Base-by-base conservation (phyloP, 805 yeast genomes). In the Candida boidinii region DNA sequence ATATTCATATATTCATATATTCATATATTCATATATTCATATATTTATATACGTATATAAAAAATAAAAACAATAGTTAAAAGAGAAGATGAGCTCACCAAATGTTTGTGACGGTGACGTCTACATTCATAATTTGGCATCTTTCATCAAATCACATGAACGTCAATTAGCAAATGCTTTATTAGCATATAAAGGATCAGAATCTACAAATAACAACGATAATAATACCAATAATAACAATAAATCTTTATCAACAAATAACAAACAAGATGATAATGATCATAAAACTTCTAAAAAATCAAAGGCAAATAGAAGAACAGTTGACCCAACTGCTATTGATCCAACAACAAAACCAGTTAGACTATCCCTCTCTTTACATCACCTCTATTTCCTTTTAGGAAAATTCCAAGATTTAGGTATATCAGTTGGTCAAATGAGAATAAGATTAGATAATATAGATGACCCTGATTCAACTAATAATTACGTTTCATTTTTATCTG, bases 341-440 rank as follows among this genome's bases (percentile, higher is more conserved):
- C 36, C 39, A 17, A 30, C 45, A 12, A 31, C 47, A 6, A 76
- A 73, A 43, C 79, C 81, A 0, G 68, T 72, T 11, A 54, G 82
- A 37, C 56, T 78, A 16, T 67, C 72, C 11, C 57, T 78, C 33
- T 74, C 82, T 13, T 57, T 76, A 18, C 85, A 77, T 49, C 84
- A 78, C 48, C 57, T 77, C 19, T 78, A 73, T 46, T 77, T 69
- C 43, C 60, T 77, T 16, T 52, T 73, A n/a, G 81, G 76, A 26
- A 60, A 70, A 33, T 73, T 78, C 34, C 54, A 76, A 62, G 58
- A 63, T 36, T 35, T 70, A 49, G 54, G 64, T 39, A 41, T 64
- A 45, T 35, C 69, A 20, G 73, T 76, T 8, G 85, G 85, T 1
- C 83, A 84, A 3, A 56, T 76, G 53, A 71, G 72, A 45, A 60